phyloP scores from a whole-genome alignment of 1,284 basidiomycete genomes.

The Sanguinoderma infundibulare region DNA sequence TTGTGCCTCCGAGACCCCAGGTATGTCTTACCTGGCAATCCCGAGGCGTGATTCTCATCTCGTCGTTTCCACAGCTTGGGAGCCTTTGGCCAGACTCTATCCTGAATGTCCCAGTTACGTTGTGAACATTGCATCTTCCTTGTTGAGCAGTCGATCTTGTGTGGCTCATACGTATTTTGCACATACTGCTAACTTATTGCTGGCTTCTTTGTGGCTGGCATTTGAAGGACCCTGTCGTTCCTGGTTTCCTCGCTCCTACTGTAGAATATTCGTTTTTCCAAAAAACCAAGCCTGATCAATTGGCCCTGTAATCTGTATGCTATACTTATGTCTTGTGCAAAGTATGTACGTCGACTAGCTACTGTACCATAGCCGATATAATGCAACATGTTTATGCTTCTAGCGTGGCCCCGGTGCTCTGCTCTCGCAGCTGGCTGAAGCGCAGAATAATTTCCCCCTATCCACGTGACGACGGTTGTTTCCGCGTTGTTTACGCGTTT shows the following conservation, averaged over 20 bases:
- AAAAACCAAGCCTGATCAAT: background rate
- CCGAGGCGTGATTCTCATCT: background rate
- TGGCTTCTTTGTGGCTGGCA: too few species aligned
- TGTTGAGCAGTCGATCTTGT: too few species aligned
- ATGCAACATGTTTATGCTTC: too few species aligned
- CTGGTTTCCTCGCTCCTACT: background rate
- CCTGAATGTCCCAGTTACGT: constrained; percentile 5
- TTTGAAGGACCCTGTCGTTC: background rate
- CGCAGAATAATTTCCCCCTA: too few species aligned
- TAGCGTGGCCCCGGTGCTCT: too few species aligned
- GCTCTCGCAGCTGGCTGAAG: too few species aligned
- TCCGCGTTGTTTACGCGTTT: constrained; percentile 24
- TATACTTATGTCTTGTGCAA: too few species aligned
- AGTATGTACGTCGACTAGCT: background rate
- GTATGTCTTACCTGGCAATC: background rate
- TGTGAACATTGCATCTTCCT: background rate
- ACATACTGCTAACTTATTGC: background rate
- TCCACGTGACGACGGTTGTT: too few species aligned
- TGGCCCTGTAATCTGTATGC: background rate
- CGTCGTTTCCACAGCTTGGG: constrained; percentile 3
- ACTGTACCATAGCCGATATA: too few species aligned
- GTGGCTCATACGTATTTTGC: background rate
- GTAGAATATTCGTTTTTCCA: background rate
- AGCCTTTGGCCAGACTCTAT: constrained; percentile 13
- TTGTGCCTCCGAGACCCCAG: constrained; percentile 16